Evolutionary conservation across 441 rosid genomes (phyloP), one percentile per base, ranked within the genome.

Genomic region (Syzygium malaccense): DNA sequence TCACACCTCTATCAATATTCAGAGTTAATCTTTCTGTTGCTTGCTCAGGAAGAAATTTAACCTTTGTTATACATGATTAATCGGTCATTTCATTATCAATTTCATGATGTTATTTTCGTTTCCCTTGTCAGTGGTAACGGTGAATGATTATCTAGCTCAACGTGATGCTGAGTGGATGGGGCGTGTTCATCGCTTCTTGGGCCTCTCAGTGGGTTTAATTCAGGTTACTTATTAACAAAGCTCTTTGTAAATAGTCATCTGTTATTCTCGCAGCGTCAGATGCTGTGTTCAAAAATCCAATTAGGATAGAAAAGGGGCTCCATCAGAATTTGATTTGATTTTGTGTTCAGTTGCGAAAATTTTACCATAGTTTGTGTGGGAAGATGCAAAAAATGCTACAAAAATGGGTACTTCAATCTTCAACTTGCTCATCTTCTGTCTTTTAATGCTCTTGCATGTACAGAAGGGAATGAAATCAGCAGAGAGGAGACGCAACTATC

Each of bases 131-230:
- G 99, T 97, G 93, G 99, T 97, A 86, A 97, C 99, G 41, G 99
- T 97, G 90, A 97, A 97, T 91, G 98, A 97, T 94, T 97, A 97
- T 91, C 93, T 97, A 86, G 99, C 99, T 88, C 97, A 94, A 90
- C 99, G 99, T 88, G 99, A 97, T 94, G 99, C 99, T 90, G 99
- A 97, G 89, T 97, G 99, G 99, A 97, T 97, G 99, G 99, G 99
- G 55, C 98, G 98, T 90, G 97, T 97, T 91, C 98, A 97, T 94
- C 95, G 95, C 86, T 97, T 93, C 91, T 92, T 97, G 91, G 99
- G 99, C 90, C 97, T 97, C 91, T 96, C 99, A 88, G 99, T 97
- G 87, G 99, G 99, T 92, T 97, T 97, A 89, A 95, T 97, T 91
- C 98, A 96, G 99, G 99, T 96, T 86, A 28, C 87, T 33, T 91